Evolutionary conservation across 352 stramenopile species (phyloP).

Genomic region (Phytophthora kernoviae): DNA sequence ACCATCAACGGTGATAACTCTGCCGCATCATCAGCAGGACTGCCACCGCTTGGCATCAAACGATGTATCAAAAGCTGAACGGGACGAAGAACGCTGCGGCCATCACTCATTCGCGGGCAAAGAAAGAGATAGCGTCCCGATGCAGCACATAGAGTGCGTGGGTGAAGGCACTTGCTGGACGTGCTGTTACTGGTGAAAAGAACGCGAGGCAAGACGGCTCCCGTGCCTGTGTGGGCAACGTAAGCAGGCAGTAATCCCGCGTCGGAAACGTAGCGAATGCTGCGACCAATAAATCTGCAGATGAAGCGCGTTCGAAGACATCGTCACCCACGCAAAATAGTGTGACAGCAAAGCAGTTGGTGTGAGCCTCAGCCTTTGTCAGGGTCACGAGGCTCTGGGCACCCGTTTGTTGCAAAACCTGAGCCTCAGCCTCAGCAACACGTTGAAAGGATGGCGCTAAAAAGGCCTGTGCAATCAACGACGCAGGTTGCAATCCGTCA

Average conservation of each 20-base stretch:
- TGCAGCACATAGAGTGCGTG: conserved; percentile 64
- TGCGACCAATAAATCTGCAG: conserved; percentile 48
- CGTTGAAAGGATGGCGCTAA: conserved; percentile 52
- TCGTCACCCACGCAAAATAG: conserved; percentile 65
- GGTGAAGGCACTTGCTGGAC: conserved; percentile 55
- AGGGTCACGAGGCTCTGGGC: conserved; percentile 35
- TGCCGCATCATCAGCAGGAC: conserved; percentile 9
- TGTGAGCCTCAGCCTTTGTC: conserved; percentile 41
- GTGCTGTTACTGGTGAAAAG: conserved; percentile 49
- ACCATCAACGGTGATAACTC: conserved; percentile 16
- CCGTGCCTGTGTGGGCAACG: conserved; percentile 47
- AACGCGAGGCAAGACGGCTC: conserved; percentile 54
- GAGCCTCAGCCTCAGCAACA: conserved; percentile 43
- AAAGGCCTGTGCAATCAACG: conserved; percentile 51
- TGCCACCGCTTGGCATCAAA: conserved; percentile 14
- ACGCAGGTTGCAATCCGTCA: conserved; percentile 55
- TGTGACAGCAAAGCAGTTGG: conserved; percentile 69
- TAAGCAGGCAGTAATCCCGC: conserved; percentile 65
- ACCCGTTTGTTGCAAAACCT: conserved; percentile 24
- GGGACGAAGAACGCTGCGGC: conserved; percentile 32
- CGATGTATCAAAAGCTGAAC: conserved; percentile 45
- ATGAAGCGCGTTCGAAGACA: conserved; percentile 42
- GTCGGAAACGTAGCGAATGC: conserved; percentile 58
- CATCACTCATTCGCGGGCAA: conserved; percentile 30
- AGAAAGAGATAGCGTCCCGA: conserved; percentile 63